Percentiles rank a stretch among this genome's conserved stretches.
Evolutionary conservation across 495 filamentous ascomycete species (phyloP).

Genomic region (Penicillium cosmopolitanum): DNA sequence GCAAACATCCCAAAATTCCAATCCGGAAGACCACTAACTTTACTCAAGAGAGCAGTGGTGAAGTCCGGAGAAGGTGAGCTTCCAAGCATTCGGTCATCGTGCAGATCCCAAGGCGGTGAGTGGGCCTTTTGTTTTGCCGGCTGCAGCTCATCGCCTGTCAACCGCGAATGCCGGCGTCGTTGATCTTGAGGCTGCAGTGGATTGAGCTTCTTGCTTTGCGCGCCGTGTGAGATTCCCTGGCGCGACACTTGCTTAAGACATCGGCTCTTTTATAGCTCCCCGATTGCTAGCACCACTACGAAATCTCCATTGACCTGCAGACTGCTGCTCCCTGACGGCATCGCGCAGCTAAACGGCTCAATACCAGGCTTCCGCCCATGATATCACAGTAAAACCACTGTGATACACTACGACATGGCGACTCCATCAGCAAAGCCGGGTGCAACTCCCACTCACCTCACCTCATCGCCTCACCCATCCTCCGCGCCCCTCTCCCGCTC

Average conservation of each 20-base stretch:
- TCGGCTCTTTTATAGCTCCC: not conserved
- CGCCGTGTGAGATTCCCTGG: not conserved
- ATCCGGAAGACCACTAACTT: too few species aligned
- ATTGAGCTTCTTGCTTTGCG: constrained; percentile 7
- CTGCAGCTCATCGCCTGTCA: not conserved
- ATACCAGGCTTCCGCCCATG: not conserved
- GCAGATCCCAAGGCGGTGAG: constrained; percentile 1
- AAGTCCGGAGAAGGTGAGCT: not conserved
- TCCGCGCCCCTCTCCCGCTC: constrained; percentile 43
- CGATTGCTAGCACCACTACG: not conserved
- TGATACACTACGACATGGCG: constrained; percentile 35
- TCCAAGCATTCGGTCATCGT: constrained; percentile 1
- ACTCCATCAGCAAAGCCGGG: constrained; percentile 51
- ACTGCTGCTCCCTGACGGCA: not conserved
- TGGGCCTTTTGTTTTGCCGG: not conserved
- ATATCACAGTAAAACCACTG: not conserved
- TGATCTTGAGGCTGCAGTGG: not conserved
- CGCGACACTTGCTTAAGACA: not conserved
- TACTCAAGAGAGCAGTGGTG: too few species aligned
- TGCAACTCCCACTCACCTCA: constrained; percentile 51
- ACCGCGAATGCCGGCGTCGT: not conserved
- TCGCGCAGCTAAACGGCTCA: not conserved
- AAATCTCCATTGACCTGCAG: not conserved
- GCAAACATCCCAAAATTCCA: constrained; percentile 31
- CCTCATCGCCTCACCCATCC: constrained; percentile 48